These are phyloP conservation scores for Tolypocladium ovalisporum DNA, from an alignment of 2,329 filamentous ascomycete genomes.

Conservation along the genomic window DNA sequence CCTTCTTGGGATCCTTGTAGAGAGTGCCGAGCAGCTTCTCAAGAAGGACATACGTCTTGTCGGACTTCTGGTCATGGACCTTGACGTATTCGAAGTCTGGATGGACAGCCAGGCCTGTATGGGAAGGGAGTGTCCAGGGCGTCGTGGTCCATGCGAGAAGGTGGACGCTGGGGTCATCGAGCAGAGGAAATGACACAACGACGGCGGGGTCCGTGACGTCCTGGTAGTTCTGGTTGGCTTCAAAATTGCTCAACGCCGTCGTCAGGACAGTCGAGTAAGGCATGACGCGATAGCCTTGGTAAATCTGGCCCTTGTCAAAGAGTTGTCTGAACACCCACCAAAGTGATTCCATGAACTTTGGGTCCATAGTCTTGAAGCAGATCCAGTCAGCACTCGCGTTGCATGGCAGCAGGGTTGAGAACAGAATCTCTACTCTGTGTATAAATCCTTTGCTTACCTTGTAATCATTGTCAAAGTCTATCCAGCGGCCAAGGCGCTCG, in stretches of 20 bases:
- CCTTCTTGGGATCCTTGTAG: slow-evolving; percentile 94
- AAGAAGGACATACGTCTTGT: slow-evolving; percentile 75
- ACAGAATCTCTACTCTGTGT: neutral
- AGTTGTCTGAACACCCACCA: slow-evolving; percentile 98
- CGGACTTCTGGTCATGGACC: slow-evolving; percentile 70
- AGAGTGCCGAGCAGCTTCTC: slow-evolving; percentile 72
- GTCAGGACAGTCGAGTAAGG: slow-evolving; percentile 87
- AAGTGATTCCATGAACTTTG: slow-evolving; percentile 87
- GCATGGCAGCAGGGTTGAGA: neutral
- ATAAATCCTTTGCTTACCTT: slow-evolving; percentile 44
- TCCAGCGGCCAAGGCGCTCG: slow-evolving; percentile 85
- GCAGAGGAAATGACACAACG: slow-evolving; percentile 75
- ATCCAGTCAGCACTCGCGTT: neutral
- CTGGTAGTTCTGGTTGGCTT: slow-evolving; percentile 90
- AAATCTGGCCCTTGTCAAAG: slow-evolving; percentile 81
- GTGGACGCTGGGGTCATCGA: slow-evolving; percentile 63
- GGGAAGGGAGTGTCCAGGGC: slow-evolving; percentile 74
- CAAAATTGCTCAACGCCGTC: slow-evolving; percentile 86
- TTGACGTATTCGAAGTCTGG: slow-evolving; percentile 83
- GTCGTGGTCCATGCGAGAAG: slow-evolving; percentile 87
- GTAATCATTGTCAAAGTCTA: slow-evolving; percentile 96
- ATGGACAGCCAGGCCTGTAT: slow-evolving; percentile 66
- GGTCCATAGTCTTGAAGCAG: slow-evolving; percentile 68
- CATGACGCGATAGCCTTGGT: slow-evolving; percentile 86
- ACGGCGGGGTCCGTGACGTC: slow-evolving; percentile 85